Evolutionary conservation across 1,139 yeast species (phyloP).

Genomic region (Zygoascus hellenicus): DNA sequence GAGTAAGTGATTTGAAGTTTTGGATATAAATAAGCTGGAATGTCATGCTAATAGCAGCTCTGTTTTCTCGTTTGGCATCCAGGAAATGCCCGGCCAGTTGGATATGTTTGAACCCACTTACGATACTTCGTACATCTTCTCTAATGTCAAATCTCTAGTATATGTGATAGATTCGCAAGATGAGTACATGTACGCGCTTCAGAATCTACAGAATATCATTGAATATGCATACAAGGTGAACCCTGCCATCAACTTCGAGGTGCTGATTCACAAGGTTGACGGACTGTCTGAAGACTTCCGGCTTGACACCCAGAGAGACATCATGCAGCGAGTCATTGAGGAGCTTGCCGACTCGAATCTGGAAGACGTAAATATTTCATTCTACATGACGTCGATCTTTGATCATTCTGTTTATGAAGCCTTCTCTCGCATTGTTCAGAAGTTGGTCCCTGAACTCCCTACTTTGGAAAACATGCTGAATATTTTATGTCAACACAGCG

Average conservation of each 20-base stretch:
- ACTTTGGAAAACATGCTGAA: slow-evolving; percentile 84
- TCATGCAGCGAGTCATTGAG: slow-evolving; percentile 93
- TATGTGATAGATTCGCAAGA: slow-evolving; percentile 90
- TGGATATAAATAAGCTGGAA: neutral
- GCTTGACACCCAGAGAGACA: slow-evolving; percentile 91
- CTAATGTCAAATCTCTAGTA: slow-evolving; percentile 86
- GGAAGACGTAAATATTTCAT: slow-evolving; percentile 86
- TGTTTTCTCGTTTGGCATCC: slow-evolving; percentile 53
- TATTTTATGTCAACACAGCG: slow-evolving; percentile 80
- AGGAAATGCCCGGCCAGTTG: slow-evolving; percentile 94
- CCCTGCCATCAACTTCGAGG: slow-evolving; percentile 84
- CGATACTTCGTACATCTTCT: slow-evolving; percentile 71
- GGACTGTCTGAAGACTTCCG: slow-evolving; percentile 92
- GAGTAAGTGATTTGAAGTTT: slow-evolving; percentile 29
- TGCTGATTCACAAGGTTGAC: slow-evolving; percentile 89
- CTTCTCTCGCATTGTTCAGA: slow-evolving; percentile 86
- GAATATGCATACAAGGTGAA: slow-evolving; percentile 84
- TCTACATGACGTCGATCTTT: slow-evolving; percentile 86
- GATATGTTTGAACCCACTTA: slow-evolving; percentile 74
- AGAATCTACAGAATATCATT: slow-evolving; percentile 81
- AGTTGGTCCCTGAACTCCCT: slow-evolving; percentile 82
- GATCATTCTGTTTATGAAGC: slow-evolving; percentile 97
- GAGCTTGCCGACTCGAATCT: slow-evolving; percentile 84
- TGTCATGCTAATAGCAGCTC: slow-evolving; percentile 1
- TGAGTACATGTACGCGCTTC: slow-evolving; percentile 86